Conservation (phyloP, 192 early-diverging fungal species). For the Umbelopsis isabellina region DNA sequence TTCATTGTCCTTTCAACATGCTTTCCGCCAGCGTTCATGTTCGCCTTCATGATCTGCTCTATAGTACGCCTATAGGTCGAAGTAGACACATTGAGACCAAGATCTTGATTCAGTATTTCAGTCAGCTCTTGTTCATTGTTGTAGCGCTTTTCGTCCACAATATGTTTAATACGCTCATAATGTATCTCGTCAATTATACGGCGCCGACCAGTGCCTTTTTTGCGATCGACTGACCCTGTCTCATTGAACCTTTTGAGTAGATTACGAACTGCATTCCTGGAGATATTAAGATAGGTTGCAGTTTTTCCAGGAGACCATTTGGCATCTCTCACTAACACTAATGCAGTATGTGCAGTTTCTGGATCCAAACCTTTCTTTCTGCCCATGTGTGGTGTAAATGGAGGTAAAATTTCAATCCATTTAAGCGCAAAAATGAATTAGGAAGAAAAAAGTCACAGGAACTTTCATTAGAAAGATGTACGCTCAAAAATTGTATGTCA, state of each 20-base stretch:
- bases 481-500: too few species aligned
- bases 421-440: too few species aligned
- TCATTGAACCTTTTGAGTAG: not conserved
- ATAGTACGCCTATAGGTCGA: not conserved
- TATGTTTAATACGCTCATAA: not conserved
- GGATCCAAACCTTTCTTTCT: slow-evolving; percentile 4
- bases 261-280: slow-evolving; percentile 5
- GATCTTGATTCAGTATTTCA: slow-evolving; percentile 2
- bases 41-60: not conserved
- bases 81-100: not conserved
- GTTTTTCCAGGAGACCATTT: slow-evolving; percentile 8
- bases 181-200: not conserved
- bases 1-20: too few species aligned
- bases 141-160: not conserved
- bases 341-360: not conserved
- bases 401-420: too few species aligned
- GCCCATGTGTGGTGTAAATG: not conserved
- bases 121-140: slow-evolving; percentile 1
- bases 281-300: not conserved
- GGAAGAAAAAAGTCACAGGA: too few species aligned
- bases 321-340: not conserved
- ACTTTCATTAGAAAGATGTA: too few species aligned
- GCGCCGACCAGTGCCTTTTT: not conserved
- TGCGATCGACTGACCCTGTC: not conserved
- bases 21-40: too few species aligned